Base-by-base conservation (phyloP, 2,329 filamentous ascomycete species). In the Sclerotinia borealis region DNA sequence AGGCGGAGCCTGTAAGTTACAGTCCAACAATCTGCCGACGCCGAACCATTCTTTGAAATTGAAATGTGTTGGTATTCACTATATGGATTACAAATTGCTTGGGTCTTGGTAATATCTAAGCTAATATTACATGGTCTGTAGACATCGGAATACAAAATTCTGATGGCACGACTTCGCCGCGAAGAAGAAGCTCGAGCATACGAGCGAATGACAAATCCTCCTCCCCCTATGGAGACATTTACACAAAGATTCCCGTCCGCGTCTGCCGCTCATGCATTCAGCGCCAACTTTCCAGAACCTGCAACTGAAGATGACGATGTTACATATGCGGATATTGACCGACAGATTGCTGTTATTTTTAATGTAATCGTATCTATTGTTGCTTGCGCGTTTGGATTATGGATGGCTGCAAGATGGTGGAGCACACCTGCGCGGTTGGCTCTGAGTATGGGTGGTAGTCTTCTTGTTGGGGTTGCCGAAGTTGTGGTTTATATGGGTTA, bases 361-460 rank as follows among this genome's bases (percentile, higher is more conserved):
- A 99, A 98, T 75, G 92, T 98, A 58, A 78, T 97, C 45, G 81
- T 96, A 60, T 96, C 91, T 59, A 90, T 97, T 60, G 79, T 93
- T 3, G 91, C 93, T 50, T 90, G 89, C 58, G 89, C 86, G 3
- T 86, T 83, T 2, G 90, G 89, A 9, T 82, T 95, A 39, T 95
- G 90, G 91, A 81, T 92, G n/a, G 83, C 83, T 19, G 88, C 88
- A 1, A 81, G 86, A 58, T 90, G 89, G 82, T 93, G 90, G 90
- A 87, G 82, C 66, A 83, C 88, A 1, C 86, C 90, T 0, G 82
- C 85, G 49, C 79, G 91, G 31, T 73, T 95, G 65, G 88, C 89
- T 45, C 75, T 93, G 56, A 88, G 88, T 37, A 81, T 95, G 78
- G 84, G 83, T 8, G 89, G 90, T 1, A 87, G 86, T 65, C 77